phyloP scores from a whole-genome alignment of 768 basidiomycete species.

The Austroboletus eburneus region DNA sequence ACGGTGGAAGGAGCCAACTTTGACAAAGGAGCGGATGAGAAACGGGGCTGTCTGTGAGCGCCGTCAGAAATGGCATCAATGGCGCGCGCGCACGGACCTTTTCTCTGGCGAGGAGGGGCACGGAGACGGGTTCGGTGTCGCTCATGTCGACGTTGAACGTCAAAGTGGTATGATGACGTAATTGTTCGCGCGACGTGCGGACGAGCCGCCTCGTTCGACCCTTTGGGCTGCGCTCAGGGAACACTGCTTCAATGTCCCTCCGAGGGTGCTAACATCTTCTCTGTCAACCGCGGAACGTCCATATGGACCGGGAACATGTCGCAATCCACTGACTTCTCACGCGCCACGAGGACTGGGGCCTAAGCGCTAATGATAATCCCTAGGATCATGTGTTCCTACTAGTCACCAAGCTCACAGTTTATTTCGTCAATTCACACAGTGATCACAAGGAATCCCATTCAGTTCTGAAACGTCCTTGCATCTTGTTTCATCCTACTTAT shows the following conservation, averaged over 20 bases:
- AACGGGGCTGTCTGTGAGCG: constrained; percentile 66
- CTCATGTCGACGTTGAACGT: constrained; percentile 14
- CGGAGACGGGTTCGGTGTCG: constrained; percentile 40
- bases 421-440: too few relatives aligned
- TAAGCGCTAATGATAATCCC: too few relatives aligned
- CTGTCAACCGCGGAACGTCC: too few relatives aligned
- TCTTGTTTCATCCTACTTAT: neutral
- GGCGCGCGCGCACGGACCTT: constrained; percentile 36
- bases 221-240: neutral
- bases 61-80: neutral
- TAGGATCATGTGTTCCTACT: too few relatives aligned
- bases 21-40: constrained; percentile 77
- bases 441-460: neutral
- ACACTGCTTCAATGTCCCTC: too few relatives aligned
- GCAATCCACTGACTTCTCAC: too few relatives aligned
- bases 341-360: too few relatives aligned
- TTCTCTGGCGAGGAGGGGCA: constrained; percentile 51
- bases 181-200: neutral
- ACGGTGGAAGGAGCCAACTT: constrained; percentile 75
- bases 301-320: too few relatives aligned
- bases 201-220: neutral
- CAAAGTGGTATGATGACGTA: neutral
- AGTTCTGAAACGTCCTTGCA: neutral
- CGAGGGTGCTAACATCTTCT: too few relatives aligned
- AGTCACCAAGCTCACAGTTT: too few relatives aligned